These are phyloP conservation scores for Colletotrichum siamense DNA, from an alignment of 2,329 filamentous ascomycete genomes.

Conservation along the genomic window DNA sequence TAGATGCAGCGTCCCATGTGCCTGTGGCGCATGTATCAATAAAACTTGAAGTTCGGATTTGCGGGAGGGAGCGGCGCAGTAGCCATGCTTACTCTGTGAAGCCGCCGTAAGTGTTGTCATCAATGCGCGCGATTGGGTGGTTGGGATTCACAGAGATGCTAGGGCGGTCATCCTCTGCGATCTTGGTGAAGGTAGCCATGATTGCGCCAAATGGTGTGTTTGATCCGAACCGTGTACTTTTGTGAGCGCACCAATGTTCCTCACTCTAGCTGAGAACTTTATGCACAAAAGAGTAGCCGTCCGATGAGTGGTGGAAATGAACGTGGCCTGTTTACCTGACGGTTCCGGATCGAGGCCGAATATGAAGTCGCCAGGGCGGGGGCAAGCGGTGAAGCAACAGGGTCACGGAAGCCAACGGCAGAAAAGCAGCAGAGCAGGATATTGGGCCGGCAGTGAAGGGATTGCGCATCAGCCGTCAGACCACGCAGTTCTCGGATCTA, in stretches of 20 bases:
- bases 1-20: conserved; percentile 93
- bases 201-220: conserved; percentile 12
- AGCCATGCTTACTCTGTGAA: conserved; percentile 74
- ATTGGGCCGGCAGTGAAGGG: conserved; percentile 10
- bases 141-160: conserved; percentile 69
- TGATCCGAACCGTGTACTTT: background rate
- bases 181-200: conserved; percentile 78
- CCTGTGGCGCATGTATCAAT: conserved; percentile 43
- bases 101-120: conserved; percentile 82
- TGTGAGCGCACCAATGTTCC: background rate
- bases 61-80: background rate
- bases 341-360: conserved; percentile 16
- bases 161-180: conserved; percentile 64
- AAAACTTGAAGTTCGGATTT: background rate
- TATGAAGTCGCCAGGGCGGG: conserved; percentile 19
- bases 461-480: background rate
- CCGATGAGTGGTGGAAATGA: conserved; percentile 21
- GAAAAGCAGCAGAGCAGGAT: background rate
- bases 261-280: background rate
- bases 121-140: conserved; percentile 74
- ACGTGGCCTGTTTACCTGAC: background rate
- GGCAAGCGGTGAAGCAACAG: conserved; percentile 14
- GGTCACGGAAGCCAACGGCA: background rate
- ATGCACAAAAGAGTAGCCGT: background rate
- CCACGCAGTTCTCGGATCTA: background rate